Evolutionary conservation across 176 grass and related monocot genomes (phyloP).

Genomic region (Guadua angustifolia): DNA sequence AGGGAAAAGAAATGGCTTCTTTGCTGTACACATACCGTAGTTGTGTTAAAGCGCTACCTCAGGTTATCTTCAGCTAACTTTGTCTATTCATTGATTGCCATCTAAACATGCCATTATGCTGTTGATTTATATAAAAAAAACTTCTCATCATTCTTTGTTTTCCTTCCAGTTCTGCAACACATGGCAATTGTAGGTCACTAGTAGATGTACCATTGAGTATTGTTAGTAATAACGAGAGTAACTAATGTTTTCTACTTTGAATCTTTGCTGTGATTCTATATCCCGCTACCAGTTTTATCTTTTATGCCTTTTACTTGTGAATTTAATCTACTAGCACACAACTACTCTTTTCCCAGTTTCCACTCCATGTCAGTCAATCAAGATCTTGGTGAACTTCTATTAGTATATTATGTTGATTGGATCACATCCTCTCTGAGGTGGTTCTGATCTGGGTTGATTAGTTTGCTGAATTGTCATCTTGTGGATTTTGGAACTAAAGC

Average conservation of each 20-base stretch:
- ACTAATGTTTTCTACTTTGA: conserved; percentile 18
- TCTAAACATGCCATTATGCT: conserved; percentile 25
- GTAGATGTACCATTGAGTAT: neutral
- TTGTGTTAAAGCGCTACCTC: conserved; percentile 98
- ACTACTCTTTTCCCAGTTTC: conserved; percentile 20
- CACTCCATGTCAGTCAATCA: neutral
- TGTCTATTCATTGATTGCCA: conserved; percentile 35
- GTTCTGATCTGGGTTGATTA: conserved; percentile 23
- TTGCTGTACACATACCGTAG: conserved; percentile 98
- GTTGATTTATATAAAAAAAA: conserved; percentile 15
- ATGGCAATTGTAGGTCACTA: neutral
- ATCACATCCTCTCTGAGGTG: neutral
- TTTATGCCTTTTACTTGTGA: conserved; percentile 38
- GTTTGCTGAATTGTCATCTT: conserved; percentile 5
- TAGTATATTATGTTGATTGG: conserved; percentile 26
- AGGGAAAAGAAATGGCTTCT: conserved; percentile 97
- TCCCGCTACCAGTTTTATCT: conserved; percentile 19
- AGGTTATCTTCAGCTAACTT: conserved; percentile 69
- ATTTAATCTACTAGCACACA: conserved; percentile 16
- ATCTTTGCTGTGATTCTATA: neutral
- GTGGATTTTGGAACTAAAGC: conserved; percentile 25
- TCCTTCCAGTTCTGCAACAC: neutral
- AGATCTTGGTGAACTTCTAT: conserved; percentile 12
- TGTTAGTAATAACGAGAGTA: neutral
- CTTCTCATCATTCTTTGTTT: conserved; percentile 21